These are phyloP conservation scores for Alternaria sp. DNA, from an alignment of 2,329 filamentous ascomycete genomes.

Conservation along the genomic window DNA sequence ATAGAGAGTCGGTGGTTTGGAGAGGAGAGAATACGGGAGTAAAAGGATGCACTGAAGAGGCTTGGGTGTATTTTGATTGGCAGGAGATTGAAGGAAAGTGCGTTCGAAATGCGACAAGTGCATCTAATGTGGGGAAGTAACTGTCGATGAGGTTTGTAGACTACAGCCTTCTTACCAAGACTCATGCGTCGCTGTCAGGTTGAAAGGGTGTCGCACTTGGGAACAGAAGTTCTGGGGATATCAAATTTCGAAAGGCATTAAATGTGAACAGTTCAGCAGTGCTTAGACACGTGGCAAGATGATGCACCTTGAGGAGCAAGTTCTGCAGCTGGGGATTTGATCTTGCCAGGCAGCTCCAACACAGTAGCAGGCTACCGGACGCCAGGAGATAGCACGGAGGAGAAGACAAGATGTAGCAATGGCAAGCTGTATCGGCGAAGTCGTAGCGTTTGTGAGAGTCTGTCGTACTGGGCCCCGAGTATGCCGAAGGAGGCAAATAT, in stretches of 20 bases:
- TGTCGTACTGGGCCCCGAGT: too few species aligned
- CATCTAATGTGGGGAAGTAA: background rate
- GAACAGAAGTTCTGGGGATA: background rate
- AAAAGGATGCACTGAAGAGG: background rate
- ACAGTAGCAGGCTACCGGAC: background rate
- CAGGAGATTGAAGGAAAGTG: background rate
- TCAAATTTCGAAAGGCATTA: background rate
- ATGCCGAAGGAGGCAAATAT: too few species aligned
- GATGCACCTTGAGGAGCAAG: background rate
- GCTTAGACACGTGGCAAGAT: background rate
- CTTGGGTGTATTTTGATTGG: background rate
- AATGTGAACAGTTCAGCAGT: background rate
- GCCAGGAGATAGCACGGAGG: background rate
- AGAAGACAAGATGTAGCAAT: background rate
- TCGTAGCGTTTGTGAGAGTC: background rate
- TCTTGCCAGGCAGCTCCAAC: too few species aligned
- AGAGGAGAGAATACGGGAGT: background rate
- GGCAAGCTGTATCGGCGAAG: background rate
- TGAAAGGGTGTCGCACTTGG: background rate
- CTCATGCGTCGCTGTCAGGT: background rate
- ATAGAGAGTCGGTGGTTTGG: background rate
- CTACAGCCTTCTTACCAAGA: background rate
- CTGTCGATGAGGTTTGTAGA: background rate
- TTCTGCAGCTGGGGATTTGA: background rate
- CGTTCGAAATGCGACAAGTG: background rate